phyloP scores from a whole-genome alignment of 2,329 filamentous ascomycete species.

The Botrytis pseudocinerea region DNA sequence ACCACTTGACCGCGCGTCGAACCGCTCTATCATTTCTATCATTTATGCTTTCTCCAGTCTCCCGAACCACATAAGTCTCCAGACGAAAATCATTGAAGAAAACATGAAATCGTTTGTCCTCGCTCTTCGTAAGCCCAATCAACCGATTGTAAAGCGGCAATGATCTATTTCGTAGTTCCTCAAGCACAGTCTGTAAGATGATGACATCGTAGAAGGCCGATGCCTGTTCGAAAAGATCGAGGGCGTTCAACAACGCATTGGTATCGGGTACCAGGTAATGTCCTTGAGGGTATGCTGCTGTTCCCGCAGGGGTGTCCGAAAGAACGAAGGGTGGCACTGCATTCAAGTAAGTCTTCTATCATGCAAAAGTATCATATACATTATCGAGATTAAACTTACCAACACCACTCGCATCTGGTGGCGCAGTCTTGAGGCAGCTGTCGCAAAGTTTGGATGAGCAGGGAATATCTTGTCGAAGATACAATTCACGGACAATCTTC shows the following conservation, averaged over 20 bases:
- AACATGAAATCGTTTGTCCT: constrained; percentile 96
- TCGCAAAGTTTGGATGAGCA: constrained; percentile 91
- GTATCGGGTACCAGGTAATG: constrained; percentile 97
- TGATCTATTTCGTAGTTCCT: constrained; percentile 92
- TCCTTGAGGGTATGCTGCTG: constrained; percentile 76
- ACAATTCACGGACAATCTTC: constrained; percentile 96
- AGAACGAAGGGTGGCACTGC: constrained; percentile 80
- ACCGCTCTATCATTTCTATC: constrained; percentile 95
- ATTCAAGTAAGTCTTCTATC: background rate
- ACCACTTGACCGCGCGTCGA: constrained; percentile 84
- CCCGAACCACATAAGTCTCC: constrained; percentile 81
- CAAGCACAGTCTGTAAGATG: constrained; percentile 90
- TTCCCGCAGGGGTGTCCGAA: constrained; percentile 83
- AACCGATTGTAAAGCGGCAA: constrained; percentile 93
- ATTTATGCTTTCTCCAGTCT: constrained; percentile 83
- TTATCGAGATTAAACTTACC: constrained; percentile 51
- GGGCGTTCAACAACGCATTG: constrained; percentile 90
- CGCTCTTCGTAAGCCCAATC: constrained; percentile 86
- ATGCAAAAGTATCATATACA: background rate
- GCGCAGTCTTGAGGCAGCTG: constrained; percentile 71
- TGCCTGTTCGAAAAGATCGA: constrained; percentile 94
- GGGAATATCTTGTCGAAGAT: constrained; percentile 93
- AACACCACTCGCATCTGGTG: constrained; percentile 75
- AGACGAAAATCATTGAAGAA: constrained; percentile 98
- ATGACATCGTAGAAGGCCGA: constrained; percentile 96